These are phyloP conservation scores for Borovskyia barvae DNA, from an alignment of 208 protist species.

Conservation along the genomic window DNA sequence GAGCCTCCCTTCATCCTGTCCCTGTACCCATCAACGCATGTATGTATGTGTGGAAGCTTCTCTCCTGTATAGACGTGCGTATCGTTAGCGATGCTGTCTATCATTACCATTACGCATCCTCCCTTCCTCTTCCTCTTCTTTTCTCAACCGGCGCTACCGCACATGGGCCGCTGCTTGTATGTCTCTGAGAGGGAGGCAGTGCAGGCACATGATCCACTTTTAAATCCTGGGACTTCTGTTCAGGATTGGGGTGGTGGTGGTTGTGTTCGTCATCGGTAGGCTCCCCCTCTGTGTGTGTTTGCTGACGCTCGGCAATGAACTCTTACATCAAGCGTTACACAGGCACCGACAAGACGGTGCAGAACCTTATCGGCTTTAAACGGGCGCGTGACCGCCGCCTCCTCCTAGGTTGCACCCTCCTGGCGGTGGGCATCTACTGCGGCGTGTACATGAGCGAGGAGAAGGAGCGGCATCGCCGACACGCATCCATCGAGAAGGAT, in stretches of 20 bases:
- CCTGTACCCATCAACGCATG: background rate
- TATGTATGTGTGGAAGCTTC: conserved; percentile 1
- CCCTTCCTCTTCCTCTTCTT: background rate
- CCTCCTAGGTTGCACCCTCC: conserved; percentile 31
- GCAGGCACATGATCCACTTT: too few relatives aligned
- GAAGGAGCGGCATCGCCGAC: conserved; percentile 42
- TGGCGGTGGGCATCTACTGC: conserved; percentile 40
- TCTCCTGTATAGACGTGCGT: too few relatives aligned
- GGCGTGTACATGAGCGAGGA: conserved; percentile 63
- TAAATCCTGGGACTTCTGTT: too few relatives aligned
- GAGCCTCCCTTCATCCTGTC: too few relatives aligned
- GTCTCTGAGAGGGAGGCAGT: too few relatives aligned
- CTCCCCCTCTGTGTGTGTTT: too few relatives aligned
- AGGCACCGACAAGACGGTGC: conserved; percentile 29
- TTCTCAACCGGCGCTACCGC: too few relatives aligned
- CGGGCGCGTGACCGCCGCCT: conserved; percentile 42
- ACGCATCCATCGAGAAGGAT: conserved; percentile 75
- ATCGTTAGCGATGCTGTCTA: background rate
- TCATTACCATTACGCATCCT: background rate
- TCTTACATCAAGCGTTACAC: conserved; percentile 54
- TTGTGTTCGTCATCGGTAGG: too few relatives aligned
- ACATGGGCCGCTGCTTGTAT: too few relatives aligned
- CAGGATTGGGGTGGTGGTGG: too few relatives aligned
- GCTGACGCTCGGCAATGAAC: conserved; percentile 36
- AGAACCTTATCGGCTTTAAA: conserved; percentile 47